Evolutionary conservation across 164 flowering plant genomes (phyloP), one percentile per base, ranked within the genome.

Genomic region (Amborella trichopoda): DNA sequence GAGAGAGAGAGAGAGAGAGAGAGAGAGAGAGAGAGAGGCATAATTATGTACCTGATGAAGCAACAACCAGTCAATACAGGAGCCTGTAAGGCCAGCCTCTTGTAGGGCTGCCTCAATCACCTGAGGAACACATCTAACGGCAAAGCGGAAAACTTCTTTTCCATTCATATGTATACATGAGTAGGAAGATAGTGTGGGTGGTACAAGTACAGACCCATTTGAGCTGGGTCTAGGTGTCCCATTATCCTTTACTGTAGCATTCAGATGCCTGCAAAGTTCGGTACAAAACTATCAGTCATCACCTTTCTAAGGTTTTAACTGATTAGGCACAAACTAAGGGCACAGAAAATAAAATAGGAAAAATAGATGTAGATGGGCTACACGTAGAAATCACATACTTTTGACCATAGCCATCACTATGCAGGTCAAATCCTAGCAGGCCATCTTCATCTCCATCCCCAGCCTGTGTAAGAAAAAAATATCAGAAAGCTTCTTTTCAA

Each of bases 81-180:
- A 71, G 4, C 57, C 44, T 20, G 62, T 44, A 10, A 87, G 73
- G 45, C 94, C 93, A 28, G 90, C 85, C 49, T 78, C 80, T 50
- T 47, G 62, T 23, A 88, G 76, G 27, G 95, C 67, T 49, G 66
- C 38, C 56, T 84, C 95, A 44, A 91, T 76, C 20, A 94, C 66
- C 46, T 73, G 88, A 8, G 99, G 99, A 49, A 88, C 99, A 59
- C 60, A 70, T 26, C 86, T 71, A 45, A 62, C 78, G 34, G 95
- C 96, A 50, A 91, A 87, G 16, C 95, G 90, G 63, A 87, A 91
- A 19, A 91, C 96, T 71, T 87, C 99, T 56, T 76, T 74, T 4
- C 99, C 96, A 59, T 82, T 87, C 99, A 91, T 91, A 42, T 82
- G 76, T 44, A 91, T 73, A 56, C 77, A 76, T 2, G 96, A 84